These are phyloP conservation scores for Pseudocercospora musae DNA, from an alignment of 2,329 filamentous ascomycete species.

Conservation along the genomic window DNA sequence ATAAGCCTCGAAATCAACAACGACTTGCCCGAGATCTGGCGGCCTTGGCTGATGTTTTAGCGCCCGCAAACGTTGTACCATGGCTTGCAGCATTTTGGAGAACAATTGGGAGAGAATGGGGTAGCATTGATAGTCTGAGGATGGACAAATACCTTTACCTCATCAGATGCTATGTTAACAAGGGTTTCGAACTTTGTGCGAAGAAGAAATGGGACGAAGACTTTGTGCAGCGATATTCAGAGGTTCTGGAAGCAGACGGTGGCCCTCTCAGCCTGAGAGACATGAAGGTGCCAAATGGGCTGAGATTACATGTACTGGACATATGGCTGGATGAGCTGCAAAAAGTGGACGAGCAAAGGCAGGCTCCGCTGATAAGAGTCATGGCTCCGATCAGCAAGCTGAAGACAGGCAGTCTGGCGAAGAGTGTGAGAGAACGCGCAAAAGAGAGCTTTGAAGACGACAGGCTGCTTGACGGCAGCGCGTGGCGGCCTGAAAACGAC, in stretches of 20 bases:
- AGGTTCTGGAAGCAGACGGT: constrained; percentile 43
- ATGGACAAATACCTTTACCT: constrained; percentile 93
- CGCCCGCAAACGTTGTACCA: constrained; percentile 36
- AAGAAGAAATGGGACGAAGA: constrained; percentile 34
- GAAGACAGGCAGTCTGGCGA: constrained; percentile 59
- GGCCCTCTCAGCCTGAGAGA: constrained; percentile 46
- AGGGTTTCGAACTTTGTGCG: constrained; percentile 57
- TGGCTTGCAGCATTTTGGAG: constrained; percentile 52
- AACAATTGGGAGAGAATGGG: constrained; percentile 53
- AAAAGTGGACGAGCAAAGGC: constrained; percentile 54
- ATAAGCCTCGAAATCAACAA: constrained; percentile 84
- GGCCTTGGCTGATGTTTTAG: constrained; percentile 60
- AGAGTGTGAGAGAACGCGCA: constrained; percentile 67
- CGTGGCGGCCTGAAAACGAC: constrained; percentile 27
- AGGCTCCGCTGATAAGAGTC: constrained; percentile 47
- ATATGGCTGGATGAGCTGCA: constrained; percentile 89
- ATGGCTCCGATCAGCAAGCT: constrained; percentile 57
- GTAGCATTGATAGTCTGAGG: constrained; percentile 48
- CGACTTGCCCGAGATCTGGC: constrained; percentile 75
- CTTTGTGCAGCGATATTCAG: constrained; percentile 44
- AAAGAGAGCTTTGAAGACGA: constrained; percentile 71
- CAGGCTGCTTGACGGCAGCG: constrained; percentile 57
- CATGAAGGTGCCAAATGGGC: constrained; percentile 69
- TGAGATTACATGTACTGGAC: constrained; percentile 84
- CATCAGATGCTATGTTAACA: constrained; percentile 71